Base-by-base conservation (phyloP, 495 filamentous ascomycete genomes). In the Neurospora cerealis region DNA sequence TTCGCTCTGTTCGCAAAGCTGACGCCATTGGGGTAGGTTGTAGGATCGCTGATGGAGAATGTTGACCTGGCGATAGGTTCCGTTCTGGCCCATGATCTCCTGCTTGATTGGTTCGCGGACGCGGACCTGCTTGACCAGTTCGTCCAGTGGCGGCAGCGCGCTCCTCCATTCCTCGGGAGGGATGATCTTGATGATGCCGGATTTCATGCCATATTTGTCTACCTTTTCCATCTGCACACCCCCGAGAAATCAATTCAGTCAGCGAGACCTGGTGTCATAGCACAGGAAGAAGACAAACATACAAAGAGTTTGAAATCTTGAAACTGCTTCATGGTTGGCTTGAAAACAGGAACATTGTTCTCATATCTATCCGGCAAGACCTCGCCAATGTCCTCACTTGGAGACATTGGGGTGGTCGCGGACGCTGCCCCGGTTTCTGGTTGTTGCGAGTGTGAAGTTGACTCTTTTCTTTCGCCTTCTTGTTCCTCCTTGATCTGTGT, bases 91-190 rank as follows among this genome's bases (percentile, higher is more conserved):
- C 85, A 94, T 93, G 79, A 98, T 98, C 77, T 99, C 96, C 79
- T 99, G 96, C 79, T 92, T 96, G 80, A 99, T 98, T 11, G 96
- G 96, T 75, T 98, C 96, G 85, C 94, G 96, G 77, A 98, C 93
- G 74, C 90, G 91, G 79, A 99, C 93, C 71, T 91, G 91, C 82
- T 97, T 98, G 73, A 99, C 89, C 72, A 91, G 86, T 77, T 98
- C 92, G 76, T 96, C 89, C 74, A 98, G 89, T 40, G 87, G 81
- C 24, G 93, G 91, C 34, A 95, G 89, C 34, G 89, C 83, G 74
- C 94, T 91, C 80, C 86, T 93, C 96, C 96, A 99, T 90, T 98
- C 96, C 78, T 92, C 85, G 2, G 96, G 96, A 39, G 96, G 95
- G 74, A 98, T 90, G 69, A 99, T 92, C 81, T 98, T 98, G 78